These are phyloP conservation scores for Dunaliella sp. DNA, from an alignment of 139 green algal species.

Conservation along the genomic window DNA sequence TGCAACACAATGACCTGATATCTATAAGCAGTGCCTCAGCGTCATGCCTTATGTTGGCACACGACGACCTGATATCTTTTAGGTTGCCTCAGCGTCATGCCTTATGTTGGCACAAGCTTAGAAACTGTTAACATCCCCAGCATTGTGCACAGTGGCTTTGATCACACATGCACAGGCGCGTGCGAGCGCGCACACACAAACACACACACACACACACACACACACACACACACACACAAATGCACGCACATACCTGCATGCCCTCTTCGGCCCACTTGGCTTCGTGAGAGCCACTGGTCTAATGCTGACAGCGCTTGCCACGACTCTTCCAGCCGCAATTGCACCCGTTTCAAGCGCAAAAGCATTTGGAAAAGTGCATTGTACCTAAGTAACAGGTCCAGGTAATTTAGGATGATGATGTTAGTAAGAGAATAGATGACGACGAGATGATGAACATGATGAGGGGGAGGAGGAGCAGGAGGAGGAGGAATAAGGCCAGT, in stretches of 20 bases:
- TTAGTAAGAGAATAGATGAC: not conserved
- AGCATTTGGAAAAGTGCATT: constrained; percentile 79
- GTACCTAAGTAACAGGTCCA: constrained; percentile 49
- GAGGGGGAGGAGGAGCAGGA: not conserved
- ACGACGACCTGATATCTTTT: too few relatives aligned
- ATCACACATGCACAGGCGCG: too few relatives aligned
- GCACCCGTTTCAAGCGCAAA: constrained; percentile 73
- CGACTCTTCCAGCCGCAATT: constrained; percentile 65
- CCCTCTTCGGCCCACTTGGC: not conserved
- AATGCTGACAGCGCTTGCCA: constrained; percentile 45
- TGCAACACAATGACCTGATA: too few relatives aligned
- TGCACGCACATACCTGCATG: not conserved
- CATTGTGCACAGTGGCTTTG: too few relatives aligned
- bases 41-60: too few relatives aligned
- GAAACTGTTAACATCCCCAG: too few relatives aligned
- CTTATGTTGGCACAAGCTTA: too few relatives aligned
- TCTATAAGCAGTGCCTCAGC: too few relatives aligned
- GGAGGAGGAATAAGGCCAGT: not conserved
- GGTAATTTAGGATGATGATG: not conserved
- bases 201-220: too few relatives aligned
- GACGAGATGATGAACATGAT: not conserved
- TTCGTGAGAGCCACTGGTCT: not conserved
- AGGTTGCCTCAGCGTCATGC: too few relatives aligned
- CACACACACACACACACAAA: too few relatives aligned
- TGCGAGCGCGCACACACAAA: too few relatives aligned